Percentiles rank a stretch among this genome's conserved stretches.
Conservation (phyloP, 176 grass and related monocot genomes). For the Panicum miliaceum region DNA sequence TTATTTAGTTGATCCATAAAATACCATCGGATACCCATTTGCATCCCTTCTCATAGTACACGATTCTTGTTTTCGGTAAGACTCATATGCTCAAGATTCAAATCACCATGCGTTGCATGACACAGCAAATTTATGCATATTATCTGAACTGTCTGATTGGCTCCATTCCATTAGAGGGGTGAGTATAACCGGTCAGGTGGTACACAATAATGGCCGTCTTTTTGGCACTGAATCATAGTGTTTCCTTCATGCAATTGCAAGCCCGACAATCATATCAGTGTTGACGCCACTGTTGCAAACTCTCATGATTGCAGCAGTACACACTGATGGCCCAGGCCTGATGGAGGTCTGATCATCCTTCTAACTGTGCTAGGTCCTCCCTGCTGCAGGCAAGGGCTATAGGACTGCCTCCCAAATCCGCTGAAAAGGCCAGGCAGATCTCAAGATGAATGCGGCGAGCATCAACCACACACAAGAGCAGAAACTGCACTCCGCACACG, state of each 20-base stretch:
- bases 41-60: too few relatives aligned
- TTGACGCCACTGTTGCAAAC: neutral
- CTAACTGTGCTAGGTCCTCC: neutral
- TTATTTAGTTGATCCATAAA: too few relatives aligned
- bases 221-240: conserved; percentile 19
- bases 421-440: neutral
- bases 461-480: neutral
- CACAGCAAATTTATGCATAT: too few relatives aligned
- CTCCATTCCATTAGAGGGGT: neutral
- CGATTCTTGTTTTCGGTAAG: neutral
- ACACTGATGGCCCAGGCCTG: neutral
- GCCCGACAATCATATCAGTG: conserved; percentile 30
- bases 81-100: neutral
- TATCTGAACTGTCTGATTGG: neutral
- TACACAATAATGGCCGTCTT: neutral
- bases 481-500: neutral
- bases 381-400: too few relatives aligned
- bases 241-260: conserved; percentile 25
- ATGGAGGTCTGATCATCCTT: neutral
- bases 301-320: conserved; percentile 14
- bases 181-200: neutral
- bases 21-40: too few relatives aligned
- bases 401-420: neutral
- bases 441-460: neutral
- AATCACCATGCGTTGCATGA: neutral